Evolutionary conservation across 495 filamentous ascomycete species (phyloP), one percentile per base, ranked within the genome.

Genomic region (Trichoderma orchidacearum): DNA sequence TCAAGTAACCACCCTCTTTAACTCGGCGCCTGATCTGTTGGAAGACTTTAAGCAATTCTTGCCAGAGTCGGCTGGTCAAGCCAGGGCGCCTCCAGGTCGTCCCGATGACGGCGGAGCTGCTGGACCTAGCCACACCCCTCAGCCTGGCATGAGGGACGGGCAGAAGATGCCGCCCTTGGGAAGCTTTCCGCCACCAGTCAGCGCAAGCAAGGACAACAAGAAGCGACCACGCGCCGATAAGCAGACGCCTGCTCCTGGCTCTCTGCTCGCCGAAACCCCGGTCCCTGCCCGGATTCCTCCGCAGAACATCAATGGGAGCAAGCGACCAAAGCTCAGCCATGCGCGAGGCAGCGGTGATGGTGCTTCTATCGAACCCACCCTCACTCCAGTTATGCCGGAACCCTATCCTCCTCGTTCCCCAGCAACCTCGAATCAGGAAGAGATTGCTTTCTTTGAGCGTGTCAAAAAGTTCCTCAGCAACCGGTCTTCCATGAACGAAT

Each of bases 1-100:
- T 3, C 94, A 99, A 71, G 94, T 99, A 27, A 99, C 94, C 17
- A 85, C 85, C 57, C 76, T 99, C 2, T 99, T 99, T 70, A 87
- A 85, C 63, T 82, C 85, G 15, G 94, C 94, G 0, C 93, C 90
- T n/a, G 94, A 99, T 72, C 84, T 99, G 7, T 68, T 99, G 18
- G 92, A 97, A 69, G 94, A 97, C 63, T 99, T 99, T 68, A 99
- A 99, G 66, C 94, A 99, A 66, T 99, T 99, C 59, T 76, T 99
- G 18, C 94, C 94, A 1, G 94, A 99, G 68, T 95, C 93, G 59
- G 92, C 94, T 12, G 91, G 93, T 31, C 90, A 88, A 64, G 87
- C 85, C 52, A 89, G 87, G 70, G 84, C 85, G 59, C 80, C 78
- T 29, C 83, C 83, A 55, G 78, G 85, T 57, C 81, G 82, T 13